Conservation (phyloP, 139 green algal species). For the Chlorella sorokiniana region DNA sequence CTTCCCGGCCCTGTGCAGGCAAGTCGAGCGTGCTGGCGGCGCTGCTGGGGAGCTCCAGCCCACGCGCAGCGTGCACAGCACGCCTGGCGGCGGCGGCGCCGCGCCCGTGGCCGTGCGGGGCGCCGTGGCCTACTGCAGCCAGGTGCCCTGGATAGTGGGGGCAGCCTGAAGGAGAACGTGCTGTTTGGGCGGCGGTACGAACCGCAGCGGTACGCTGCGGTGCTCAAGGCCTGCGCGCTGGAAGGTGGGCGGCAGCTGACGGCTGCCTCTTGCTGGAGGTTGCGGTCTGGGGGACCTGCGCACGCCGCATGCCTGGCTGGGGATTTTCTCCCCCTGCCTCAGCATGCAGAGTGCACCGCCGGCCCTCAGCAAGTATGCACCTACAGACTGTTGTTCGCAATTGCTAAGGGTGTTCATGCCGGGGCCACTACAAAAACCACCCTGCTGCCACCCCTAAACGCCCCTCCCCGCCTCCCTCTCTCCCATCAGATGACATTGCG, state of each 20-base stretch:
- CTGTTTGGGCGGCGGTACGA: constrained; percentile 71
- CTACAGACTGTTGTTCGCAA: too few species aligned
- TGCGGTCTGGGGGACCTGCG: too few species aligned
- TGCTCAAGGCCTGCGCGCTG: constrained; percentile 71
- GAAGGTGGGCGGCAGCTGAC: not conserved
- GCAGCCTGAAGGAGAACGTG: constrained; percentile 79
- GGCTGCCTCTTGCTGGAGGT: not conserved
- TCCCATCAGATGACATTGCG: constrained; percentile 64
- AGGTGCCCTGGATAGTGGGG: constrained; percentile 84
- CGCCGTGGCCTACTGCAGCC: constrained; percentile 72
- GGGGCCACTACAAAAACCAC: not conserved
- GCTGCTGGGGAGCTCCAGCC: constrained; percentile 80
- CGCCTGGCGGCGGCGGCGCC: not conserved
- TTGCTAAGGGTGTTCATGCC: too few species aligned
- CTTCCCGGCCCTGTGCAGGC: constrained; percentile 39
- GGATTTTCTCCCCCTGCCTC: too few species aligned
- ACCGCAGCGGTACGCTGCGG: constrained; percentile 53
- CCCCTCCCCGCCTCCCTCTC: too few species aligned
- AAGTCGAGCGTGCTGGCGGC: constrained; percentile 81
- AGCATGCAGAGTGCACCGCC: too few species aligned
- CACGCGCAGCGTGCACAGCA: not conserved
- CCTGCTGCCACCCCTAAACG: not conserved
- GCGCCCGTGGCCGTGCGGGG: constrained; percentile 55
- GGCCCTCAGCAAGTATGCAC: too few species aligned
- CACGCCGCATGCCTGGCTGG: too few species aligned